Evolutionary conservation across 768 basidiomycete genomes (phyloP).

Genomic region (Gloeostereum incarnatum): DNA sequence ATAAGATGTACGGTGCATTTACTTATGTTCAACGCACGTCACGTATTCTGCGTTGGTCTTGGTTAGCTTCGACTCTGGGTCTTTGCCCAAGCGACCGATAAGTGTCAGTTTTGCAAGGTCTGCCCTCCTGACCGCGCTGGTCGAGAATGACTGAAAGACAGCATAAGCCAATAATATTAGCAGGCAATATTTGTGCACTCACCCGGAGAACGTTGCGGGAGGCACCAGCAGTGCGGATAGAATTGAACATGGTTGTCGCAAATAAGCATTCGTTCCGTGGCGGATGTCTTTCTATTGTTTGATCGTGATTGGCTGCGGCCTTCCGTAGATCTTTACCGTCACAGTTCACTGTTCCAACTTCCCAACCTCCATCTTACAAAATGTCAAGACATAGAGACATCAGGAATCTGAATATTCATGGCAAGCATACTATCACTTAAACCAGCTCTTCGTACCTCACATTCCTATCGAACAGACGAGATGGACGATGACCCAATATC

Average conservation of each 20-base stretch:
- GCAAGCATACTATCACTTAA: slow-evolving; percentile 21
- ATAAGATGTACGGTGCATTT: background rate
- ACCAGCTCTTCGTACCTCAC: background rate
- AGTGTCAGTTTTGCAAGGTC: slow-evolving; percentile 74
- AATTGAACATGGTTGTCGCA: slow-evolving; percentile 35
- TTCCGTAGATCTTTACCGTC: background rate
- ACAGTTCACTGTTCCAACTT: background rate
- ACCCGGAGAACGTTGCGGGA: slow-evolving; percentile 38
- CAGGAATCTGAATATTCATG: slow-evolving; percentile 75
- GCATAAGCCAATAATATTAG: background rate
- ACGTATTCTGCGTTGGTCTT: slow-evolving; percentile 75
- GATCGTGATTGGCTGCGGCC: background rate
- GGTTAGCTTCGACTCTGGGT: slow-evolving; percentile 61
- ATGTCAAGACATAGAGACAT: slow-evolving; percentile 95
- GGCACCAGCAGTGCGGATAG: slow-evolving; percentile 32
- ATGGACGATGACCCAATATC: slow-evolving; percentile 75
- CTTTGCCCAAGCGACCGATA: slow-evolving; percentile 61
- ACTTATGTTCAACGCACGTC: slow-evolving; percentile 33
- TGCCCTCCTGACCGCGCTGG: slow-evolving; percentile 38
- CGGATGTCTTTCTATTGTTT: no score
- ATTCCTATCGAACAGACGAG: slow-evolving; percentile 47
- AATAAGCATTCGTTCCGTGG: no score
- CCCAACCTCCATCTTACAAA: slow-evolving; percentile 6
- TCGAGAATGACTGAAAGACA: slow-evolving; percentile 50
- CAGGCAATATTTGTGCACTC: slow-evolving; percentile 14